phyloP scores from a whole-genome alignment of 108 stramenopile species.

The Pseudonitzschia multiseries region DNA sequence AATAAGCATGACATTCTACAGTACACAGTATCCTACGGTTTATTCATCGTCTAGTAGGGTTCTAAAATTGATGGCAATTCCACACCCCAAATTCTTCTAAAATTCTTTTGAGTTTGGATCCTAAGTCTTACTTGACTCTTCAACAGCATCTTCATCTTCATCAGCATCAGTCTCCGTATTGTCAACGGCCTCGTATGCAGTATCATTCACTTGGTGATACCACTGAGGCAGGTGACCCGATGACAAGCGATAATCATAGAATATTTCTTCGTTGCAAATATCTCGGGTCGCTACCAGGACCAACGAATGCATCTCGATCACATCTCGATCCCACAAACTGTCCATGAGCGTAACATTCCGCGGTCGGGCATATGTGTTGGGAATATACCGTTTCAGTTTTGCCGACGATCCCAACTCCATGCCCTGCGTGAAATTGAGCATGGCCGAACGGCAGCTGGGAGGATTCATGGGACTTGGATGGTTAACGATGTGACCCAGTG shows the following conservation, averaged over 20 bases:
- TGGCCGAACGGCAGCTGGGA: conserved; percentile 63
- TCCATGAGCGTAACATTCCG: conserved; percentile 44
- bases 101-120: no score
- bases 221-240: conserved; percentile 51
- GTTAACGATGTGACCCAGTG: conserved; percentile 81
- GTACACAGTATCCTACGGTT: no score
- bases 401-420: conserved; percentile 21
- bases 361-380: conserved; percentile 75
- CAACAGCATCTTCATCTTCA: neutral
- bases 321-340: conserved; percentile 50
- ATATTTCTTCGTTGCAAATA: conserved; percentile 79
- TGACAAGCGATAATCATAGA: conserved; percentile 79
- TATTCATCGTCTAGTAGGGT: no score
- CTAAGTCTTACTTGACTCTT: neutral
- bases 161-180: neutral
- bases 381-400: conserved; percentile 46
- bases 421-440: conserved; percentile 68
- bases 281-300: conserved; percentile 62
- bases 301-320: conserved; percentile 78
- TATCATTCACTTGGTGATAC: conserved; percentile 48
- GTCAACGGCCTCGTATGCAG: neutral
- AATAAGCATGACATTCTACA: no score
- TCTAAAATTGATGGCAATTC: no score
- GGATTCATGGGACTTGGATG: conserved; percentile 58
- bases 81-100: no score